Percentiles rank a stretch among this genome's conserved stretches.
Evolutionary conservation across 305 asterid species (phyloP).

Genomic region (Fraxinus ornus): DNA sequence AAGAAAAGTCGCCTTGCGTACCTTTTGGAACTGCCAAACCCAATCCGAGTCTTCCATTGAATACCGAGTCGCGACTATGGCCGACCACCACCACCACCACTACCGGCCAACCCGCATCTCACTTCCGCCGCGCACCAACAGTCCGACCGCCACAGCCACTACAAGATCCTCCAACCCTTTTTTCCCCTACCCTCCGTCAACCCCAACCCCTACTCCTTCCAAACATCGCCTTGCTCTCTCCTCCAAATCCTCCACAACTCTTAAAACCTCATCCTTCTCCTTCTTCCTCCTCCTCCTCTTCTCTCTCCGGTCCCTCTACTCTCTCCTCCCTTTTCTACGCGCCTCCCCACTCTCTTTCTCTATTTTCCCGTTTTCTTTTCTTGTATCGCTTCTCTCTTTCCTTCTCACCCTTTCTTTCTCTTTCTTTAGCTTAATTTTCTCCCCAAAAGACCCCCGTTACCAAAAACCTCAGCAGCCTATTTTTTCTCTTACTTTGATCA

Average conservation of each 20-base stretch:
- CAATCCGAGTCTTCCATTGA: constrained; percentile 23
- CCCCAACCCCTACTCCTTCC: constrained; percentile 86
- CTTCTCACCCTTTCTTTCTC: constrained; percentile 57
- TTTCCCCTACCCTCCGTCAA: constrained; percentile 51
- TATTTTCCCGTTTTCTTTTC: constrained; percentile 77
- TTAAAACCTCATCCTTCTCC: constrained; percentile 52
- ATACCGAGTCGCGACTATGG: constrained; percentile 37
- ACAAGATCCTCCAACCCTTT: constrained; percentile 42
- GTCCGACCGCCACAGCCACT: constrained; percentile 33
- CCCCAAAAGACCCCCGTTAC: constrained; percentile 23
- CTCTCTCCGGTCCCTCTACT: constrained; percentile 81
- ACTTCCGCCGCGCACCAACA: constrained; percentile 57
- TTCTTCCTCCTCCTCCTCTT: constrained; percentile 72
- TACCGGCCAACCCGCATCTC: constrained; percentile 73
- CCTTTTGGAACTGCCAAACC: background rate
- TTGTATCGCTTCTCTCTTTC: constrained; percentile 78
- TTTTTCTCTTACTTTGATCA: constrained; percentile 42
- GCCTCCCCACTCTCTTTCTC: constrained; percentile 81
- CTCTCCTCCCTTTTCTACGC: constrained; percentile 80
- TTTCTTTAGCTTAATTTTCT: constrained; percentile 33
- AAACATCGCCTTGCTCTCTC: constrained; percentile 58
- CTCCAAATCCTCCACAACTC: constrained; percentile 35
- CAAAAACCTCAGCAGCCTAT: constrained; percentile 41
- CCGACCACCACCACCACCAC: constrained; percentile 59
- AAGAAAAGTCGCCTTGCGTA: background rate